Conservation (phyloP, 2,329 filamentous ascomycete genomes). For the Fusarium redolens region DNA sequence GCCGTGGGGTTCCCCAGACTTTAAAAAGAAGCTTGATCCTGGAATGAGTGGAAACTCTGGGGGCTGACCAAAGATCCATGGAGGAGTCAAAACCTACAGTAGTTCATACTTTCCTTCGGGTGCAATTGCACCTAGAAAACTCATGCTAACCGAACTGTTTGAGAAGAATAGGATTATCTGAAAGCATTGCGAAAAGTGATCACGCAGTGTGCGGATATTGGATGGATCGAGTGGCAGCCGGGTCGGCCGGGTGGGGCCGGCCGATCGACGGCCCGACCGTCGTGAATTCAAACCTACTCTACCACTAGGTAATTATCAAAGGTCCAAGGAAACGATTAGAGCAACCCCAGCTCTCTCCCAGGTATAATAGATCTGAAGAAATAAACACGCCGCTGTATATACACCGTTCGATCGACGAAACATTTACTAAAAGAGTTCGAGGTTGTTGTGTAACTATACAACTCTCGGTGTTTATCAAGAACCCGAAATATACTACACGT, state of each 20-base stretch:
- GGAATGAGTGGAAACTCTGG: not conserved
- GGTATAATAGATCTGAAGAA: too few species aligned
- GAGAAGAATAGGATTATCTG: not conserved
- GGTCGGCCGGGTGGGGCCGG: conserved; percentile 32
- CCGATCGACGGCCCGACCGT: conserved; percentile 30
- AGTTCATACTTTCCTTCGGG: not conserved
- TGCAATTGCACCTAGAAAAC: not conserved
- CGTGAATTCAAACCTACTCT: conserved; percentile 4
- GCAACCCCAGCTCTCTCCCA: not conserved
- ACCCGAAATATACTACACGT: conserved; percentile 9
- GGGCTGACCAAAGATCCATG: not conserved
- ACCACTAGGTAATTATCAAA: not conserved
- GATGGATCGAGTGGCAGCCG: not conserved
- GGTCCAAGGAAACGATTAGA: not conserved
- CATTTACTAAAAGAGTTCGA: not conserved
- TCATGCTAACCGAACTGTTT: not conserved
- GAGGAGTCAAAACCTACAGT: not conserved
- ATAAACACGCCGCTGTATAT: not conserved
- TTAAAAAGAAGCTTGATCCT: conserved; percentile 12
- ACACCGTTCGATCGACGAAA: not conserved
- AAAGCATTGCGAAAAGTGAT: not conserved
- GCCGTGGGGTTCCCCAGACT: conserved; percentile 10
- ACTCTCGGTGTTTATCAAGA: conserved; percentile 26
- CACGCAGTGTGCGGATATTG: not conserved
- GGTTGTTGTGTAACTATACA: not conserved